These are phyloP conservation scores for Paramyrothecium roridum DNA, from an alignment of 2,329 filamentous ascomycete genomes.

Conservation along the genomic window DNA sequence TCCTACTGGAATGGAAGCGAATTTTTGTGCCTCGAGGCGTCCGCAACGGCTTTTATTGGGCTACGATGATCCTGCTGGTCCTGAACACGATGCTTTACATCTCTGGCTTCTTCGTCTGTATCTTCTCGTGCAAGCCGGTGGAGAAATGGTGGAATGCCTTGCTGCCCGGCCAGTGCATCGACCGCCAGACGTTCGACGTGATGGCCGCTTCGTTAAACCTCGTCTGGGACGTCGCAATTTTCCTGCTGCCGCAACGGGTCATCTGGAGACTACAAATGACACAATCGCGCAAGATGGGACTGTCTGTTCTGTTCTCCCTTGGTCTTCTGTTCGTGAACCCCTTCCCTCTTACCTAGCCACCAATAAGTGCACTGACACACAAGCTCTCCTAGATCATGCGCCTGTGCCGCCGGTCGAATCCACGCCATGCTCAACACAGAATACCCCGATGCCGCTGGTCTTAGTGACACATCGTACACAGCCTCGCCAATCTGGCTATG, in stretches of 20 bases:
- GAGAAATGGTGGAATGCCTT: slow-evolving; percentile 20
- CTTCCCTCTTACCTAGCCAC: too few species aligned
- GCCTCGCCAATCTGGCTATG: background rate
- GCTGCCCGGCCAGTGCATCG: slow-evolving; percentile 16
- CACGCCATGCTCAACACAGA: too few species aligned
- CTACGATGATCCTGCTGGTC: slow-evolving; percentile 12
- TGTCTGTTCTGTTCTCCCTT: slow-evolving; percentile 24
- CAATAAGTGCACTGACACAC: background rate
- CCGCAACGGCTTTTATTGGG: slow-evolving; percentile 16
- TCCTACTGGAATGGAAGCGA: slow-evolving; percentile 9
- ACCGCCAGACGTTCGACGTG: slow-evolving; percentile 12
- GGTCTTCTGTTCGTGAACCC: slow-evolving; percentile 20
- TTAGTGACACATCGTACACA: background rate
- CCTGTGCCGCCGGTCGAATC: background rate
- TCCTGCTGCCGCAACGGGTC: slow-evolving; percentile 21
- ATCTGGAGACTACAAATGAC: slow-evolving; percentile 25
- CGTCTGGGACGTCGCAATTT: slow-evolving; percentile 18
- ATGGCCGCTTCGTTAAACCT: slow-evolving; percentile 18
- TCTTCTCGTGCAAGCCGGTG: slow-evolving; percentile 20
- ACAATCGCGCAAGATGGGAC: slow-evolving; percentile 19
- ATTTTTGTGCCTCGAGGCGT: slow-evolving; percentile 9
- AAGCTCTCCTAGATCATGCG: background rate
- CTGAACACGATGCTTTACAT: slow-evolving; percentile 15
- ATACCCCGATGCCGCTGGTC: background rate
- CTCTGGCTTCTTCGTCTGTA: slow-evolving; percentile 12